Conservation (phyloP, 225 moss, liverwort and hornwort species). For the Polytrichum commune region DNA sequence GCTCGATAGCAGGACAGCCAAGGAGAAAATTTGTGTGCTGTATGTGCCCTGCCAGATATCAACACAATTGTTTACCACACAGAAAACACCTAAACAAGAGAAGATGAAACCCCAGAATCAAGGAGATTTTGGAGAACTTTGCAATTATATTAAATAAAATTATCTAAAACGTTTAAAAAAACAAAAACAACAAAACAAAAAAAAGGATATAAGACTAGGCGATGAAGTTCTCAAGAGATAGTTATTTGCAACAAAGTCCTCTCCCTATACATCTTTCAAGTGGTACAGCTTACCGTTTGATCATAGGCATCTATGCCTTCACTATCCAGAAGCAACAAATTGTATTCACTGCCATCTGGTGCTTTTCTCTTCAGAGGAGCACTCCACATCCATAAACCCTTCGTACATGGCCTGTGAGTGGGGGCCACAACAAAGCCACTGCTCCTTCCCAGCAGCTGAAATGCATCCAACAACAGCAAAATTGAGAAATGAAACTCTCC, state of each 20-base stretch:
- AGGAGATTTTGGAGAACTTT: neutral
- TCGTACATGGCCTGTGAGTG: slow-evolving; percentile 65
- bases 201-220: neutral
- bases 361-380: slow-evolving; percentile 57
- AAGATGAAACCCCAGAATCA: neutral
- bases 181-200: neutral
- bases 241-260: neutral
- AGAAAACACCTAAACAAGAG: neutral
- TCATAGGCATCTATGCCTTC: slow-evolving; percentile 77
- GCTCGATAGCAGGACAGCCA: slow-evolving; percentile 82
- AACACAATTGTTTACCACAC: slow-evolving; percentile 5
- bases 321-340: slow-evolving; percentile 56
- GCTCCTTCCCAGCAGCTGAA: slow-evolving; percentile 64
- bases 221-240: neutral
- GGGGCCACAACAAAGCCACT: slow-evolving; percentile 64
- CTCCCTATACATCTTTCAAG: neutral
- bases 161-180: no score
- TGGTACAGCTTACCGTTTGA: slow-evolving; percentile 36
- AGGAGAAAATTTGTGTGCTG: slow-evolving; percentile 88
- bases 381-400: slow-evolving; percentile 76
- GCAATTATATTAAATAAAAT: neutral
- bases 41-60: slow-evolving; percentile 73
- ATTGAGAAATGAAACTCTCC: neutral
- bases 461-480: slow-evolving; percentile 2
- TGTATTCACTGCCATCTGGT: slow-evolving; percentile 67